Percentiles rank a stretch among this genome's conserved stretches.
Conservation (phyloP, 2,329 filamentous ascomycete species). For the Seiridium cupressi region DNA sequence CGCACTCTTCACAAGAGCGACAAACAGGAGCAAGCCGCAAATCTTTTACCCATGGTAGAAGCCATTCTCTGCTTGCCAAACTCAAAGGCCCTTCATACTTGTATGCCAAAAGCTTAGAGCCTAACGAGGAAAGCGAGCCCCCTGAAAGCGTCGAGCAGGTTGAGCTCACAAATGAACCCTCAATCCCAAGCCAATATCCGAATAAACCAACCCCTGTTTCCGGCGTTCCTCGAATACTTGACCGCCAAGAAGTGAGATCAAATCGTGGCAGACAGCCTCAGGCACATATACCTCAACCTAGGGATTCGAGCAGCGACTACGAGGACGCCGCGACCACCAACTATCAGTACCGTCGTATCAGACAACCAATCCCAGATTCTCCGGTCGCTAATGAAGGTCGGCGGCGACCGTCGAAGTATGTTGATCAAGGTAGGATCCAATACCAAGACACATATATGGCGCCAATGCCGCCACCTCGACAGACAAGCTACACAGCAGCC, state of each 20-base stretch:
- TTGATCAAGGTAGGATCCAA: neutral
- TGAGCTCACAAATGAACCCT: neutral
- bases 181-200: neutral
- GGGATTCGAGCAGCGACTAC: constrained; percentile 10
- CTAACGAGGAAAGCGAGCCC: constrained; percentile 15
- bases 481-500: neutral
- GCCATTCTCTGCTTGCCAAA: constrained; percentile 28
- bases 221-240: neutral
- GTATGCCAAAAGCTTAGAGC: constrained; percentile 18
- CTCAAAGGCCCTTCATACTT: constrained; percentile 30
- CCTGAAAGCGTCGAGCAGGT: constrained; percentile 16
- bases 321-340: neutral
- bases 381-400: constrained; percentile 8
- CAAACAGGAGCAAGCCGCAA: constrained; percentile 16
- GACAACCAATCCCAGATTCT: neutral
- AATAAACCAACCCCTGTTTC: neutral
- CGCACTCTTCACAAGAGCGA: constrained; percentile 26
- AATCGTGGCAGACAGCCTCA: constrained; percentile 2
- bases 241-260: neutral
- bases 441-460: neutral
- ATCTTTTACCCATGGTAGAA: constrained; percentile 24
- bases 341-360: neutral
- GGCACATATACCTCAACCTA: neutral
- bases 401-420: constrained; percentile 2
- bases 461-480: neutral